Percentiles rank a stretch among this genome's conserved stretches.
Evolutionary conservation across 768 basidiomycete species (phyloP).

Genomic region (Psilocybe sp.): DNA sequence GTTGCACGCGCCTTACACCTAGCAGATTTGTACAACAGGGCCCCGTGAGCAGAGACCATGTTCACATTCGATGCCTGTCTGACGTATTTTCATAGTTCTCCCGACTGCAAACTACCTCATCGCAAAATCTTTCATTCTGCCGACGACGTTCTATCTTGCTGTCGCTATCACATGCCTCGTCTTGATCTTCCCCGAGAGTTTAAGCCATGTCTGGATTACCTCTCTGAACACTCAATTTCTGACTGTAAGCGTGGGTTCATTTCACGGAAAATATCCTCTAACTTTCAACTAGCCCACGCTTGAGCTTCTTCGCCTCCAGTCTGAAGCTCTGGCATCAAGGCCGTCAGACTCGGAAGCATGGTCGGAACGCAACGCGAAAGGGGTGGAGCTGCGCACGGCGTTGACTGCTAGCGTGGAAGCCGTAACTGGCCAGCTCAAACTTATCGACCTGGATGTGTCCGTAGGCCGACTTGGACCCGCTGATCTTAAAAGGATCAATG

Average conservation of each 20-base stretch:
- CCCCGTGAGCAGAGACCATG: constrained; percentile 23
- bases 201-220: constrained; percentile 36
- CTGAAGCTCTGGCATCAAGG: constrained; percentile 23
- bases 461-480: constrained; percentile 39
- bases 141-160: constrained; percentile 36
- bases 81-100: constrained; percentile 26
- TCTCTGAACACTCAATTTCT: too few relatives aligned
- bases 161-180: constrained; percentile 35
- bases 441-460: constrained; percentile 40
- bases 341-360: constrained; percentile 35
- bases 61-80: not conserved
- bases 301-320: constrained; percentile 31
- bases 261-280: not conserved
- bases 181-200: constrained; percentile 41
- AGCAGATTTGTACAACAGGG: constrained; percentile 34
- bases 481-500: constrained; percentile 36
- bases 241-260: constrained; percentile 19
- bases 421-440: constrained; percentile 31
- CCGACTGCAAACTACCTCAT: constrained; percentile 38
- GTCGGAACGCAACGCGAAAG: constrained; percentile 24
- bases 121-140: constrained; percentile 37
- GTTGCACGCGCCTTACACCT: not conserved
- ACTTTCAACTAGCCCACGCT: constrained; percentile 25
- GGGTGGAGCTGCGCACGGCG: constrained; percentile 20
- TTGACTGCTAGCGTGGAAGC: constrained; percentile 29